These are phyloP conservation scores for Ceriops decandra DNA, from an alignment of 345 rosid genomes.

Conservation along the genomic window DNA sequence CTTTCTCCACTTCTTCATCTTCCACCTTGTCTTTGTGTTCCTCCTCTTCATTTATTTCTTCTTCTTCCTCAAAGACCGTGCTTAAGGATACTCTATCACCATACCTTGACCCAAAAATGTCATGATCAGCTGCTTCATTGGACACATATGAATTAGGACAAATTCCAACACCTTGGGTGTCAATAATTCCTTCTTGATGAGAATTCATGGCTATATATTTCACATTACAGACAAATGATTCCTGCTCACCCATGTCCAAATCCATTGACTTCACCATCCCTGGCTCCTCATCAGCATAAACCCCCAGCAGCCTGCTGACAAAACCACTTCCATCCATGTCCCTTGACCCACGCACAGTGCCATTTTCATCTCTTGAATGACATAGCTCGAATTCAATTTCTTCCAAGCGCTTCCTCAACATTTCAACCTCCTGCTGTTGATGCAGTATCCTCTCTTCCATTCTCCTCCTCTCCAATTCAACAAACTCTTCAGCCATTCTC, in stretches of 20 bases:
- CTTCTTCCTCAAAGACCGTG: slow-evolving; percentile 94
- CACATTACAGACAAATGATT: slow-evolving; percentile 42
- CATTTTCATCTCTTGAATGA: slow-evolving; percentile 31
- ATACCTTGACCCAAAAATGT: slow-evolving; percentile 37
- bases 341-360: slow-evolving; percentile 25
- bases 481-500: slow-evolving; percentile 77
- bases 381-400: slow-evolving; percentile 61
- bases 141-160: slow-evolving; percentile 29
- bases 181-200: slow-evolving; percentile 18
- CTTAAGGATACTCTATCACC: slow-evolving; percentile 59
- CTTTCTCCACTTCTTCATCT: slow-evolving; percentile 78
- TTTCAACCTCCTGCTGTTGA: slow-evolving; percentile 83
- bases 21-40: slow-evolving; percentile 22
- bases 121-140: slow-evolving; percentile 33
- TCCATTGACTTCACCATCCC: slow-evolving; percentile 98
- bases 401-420: slow-evolving; percentile 67
- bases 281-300: slow-evolving; percentile 66
- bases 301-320: slow-evolving; percentile 58
- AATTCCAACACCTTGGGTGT: slow-evolving; percentile 24
- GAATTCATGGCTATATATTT: slow-evolving; percentile 25
- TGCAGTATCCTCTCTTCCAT: slow-evolving; percentile 86
- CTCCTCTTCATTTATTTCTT: slow-evolving; percentile 53
- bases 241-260: slow-evolving; percentile 82
- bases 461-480: slow-evolving; percentile 81
- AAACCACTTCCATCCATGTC: slow-evolving; percentile 56